Base-by-base conservation (phyloP, 192 early-diverging fungal genomes). In the Podila clonocystis region DNA sequence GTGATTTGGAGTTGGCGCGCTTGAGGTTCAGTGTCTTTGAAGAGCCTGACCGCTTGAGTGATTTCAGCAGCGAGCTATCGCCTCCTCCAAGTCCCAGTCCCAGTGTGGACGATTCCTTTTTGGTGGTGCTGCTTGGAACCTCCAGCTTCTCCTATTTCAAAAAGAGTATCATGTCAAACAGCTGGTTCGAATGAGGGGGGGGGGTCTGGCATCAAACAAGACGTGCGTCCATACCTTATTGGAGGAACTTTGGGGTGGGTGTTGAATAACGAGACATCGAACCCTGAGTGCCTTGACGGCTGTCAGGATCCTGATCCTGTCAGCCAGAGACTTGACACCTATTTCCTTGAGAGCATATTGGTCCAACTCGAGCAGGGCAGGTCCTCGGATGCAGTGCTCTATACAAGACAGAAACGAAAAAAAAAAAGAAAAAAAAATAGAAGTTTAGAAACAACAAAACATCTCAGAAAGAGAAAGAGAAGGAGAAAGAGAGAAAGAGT, bases 331-430 rank as follows among this genome's bases (percentile, higher is more conserved):
- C 52, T 78, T 82, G 61, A 98, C 90, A 11, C 90, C 92, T 75
- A 98, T 90, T 62, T 95, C 92, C 78, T 93, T 93, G 17, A 98
- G 87, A 22, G 93, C 75, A 48, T 86, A 84, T 72, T 97, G 93
- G 83, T 95, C 91, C 3, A 98, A 85, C 82, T 97, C 96, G 5
- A 94, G 82, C 62, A 98, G 82, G 8, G 93, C 87, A 26, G 91
- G 88, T n/a, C 97, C 97, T 17, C 84, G 94, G 57, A 98, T 91
- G 63, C 92, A 73, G 82, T 97, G 91, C 33, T 94, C 91, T 87
- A 83, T 52, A 34, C 30, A 29, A 59, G 68, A n/a, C 22, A 24
- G 24, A 34, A 71, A 33, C 15, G 33, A 9, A 36, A 66, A 29
- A 33, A 67, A 9, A n/a, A n/a, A n/a, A 24, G 24, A 34, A 71